Base-by-base conservation (phyloP, 1,284 basidiomycete species). In the Coniferiporia sulphurascens region DNA sequence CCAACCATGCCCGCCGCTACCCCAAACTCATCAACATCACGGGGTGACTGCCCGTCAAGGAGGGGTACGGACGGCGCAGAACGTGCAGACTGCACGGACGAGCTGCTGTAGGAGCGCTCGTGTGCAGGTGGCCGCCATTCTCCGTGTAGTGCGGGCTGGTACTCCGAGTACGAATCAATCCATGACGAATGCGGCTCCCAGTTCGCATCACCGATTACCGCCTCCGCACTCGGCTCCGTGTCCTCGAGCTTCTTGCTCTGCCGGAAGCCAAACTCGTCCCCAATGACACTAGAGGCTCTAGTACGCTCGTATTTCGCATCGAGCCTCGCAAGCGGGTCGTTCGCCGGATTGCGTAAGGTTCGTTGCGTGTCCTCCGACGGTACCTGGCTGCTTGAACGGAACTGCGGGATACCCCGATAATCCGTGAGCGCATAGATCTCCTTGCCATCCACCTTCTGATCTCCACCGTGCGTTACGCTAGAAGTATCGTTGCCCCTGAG, bases 1-100 rank as follows among this genome's bases (percentile, higher is more conserved):
- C 78, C 78, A 4, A 73, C 73, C 78, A 80, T 78, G 38, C 73
- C 70, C 46, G 59, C 73, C 72, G 7, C 61, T 68, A 38, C n/a
- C 35, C 22, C 49, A 21, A 45, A 52, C 22, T 52, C 22, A 36
- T 57, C 54, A 46, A 56, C 52, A 27, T 63, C 65, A 13, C 56
- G 63, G 9, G 69, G 68, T 66, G 15, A 69, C 70, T 53, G 70
- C 69, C 12, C 63, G 56, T 52, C 65, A 36, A 73, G 68, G 36
- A 80, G 64, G 7, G 77, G 73, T 38, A 52, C 60, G 48, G 8
- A 63, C 36, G 15, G 56, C n/a, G 52, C 56, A 46, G 38, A 41
- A 8, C 17, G 55, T 4, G 15, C 36, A 17, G 55, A 57, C 21
- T 44, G 49, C 13, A 45, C 36, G 3, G 58, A 59, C 1, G 58